Evolutionary conservation across 805 yeast genomes (phyloP).

Genomic region (Grigorovia humatica): DNA sequence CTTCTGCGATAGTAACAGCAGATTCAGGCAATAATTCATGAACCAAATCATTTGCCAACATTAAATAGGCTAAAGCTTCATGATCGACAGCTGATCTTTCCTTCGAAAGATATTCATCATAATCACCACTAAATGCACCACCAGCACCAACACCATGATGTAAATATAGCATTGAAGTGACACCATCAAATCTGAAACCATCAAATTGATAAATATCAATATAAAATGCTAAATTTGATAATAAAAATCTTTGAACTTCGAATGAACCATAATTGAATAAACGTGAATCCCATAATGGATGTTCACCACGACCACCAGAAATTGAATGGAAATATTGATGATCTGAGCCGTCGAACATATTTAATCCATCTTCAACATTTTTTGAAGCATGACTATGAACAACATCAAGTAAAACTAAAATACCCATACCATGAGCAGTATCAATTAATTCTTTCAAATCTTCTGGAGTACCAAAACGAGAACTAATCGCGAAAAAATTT

Average conservation of each 20-base stretch:
- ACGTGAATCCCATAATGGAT: conserved; percentile 93
- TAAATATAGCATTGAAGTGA: conserved; percentile 80
- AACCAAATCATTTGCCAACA: conserved; percentile 81
- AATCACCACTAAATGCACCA: conserved; percentile 80
- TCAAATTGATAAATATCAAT: conserved; percentile 79
- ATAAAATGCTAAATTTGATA: conserved; percentile 76
- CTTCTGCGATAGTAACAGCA: conserved; percentile 84
- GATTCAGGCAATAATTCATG: conserved; percentile 40
- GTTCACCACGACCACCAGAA: conserved; percentile 73
- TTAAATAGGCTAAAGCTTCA: conserved; percentile 78
- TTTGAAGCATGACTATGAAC: conserved; percentile 96
- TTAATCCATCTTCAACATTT: conserved; percentile 87
- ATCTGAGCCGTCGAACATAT: conserved; percentile 90
- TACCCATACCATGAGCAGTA: conserved; percentile 81
- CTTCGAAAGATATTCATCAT: conserved; percentile 72
- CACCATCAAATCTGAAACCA: conserved; percentile 96
- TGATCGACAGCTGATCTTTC: conserved; percentile 66
- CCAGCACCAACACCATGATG: conserved; percentile 90
- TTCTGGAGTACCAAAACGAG: conserved; percentile 92
- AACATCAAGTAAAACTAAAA: conserved; percentile 77
- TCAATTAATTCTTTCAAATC: conserved; percentile 85
- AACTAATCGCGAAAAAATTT: conserved; percentile 79
- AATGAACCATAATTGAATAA: conserved; percentile 84
- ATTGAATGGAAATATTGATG: conserved; percentile 81
- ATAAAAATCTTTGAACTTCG: conserved; percentile 79